These are phyloP conservation scores for Diacronema lutheri DNA, from an alignment of 78 protist genomes.

Conservation along the genomic window DNA sequence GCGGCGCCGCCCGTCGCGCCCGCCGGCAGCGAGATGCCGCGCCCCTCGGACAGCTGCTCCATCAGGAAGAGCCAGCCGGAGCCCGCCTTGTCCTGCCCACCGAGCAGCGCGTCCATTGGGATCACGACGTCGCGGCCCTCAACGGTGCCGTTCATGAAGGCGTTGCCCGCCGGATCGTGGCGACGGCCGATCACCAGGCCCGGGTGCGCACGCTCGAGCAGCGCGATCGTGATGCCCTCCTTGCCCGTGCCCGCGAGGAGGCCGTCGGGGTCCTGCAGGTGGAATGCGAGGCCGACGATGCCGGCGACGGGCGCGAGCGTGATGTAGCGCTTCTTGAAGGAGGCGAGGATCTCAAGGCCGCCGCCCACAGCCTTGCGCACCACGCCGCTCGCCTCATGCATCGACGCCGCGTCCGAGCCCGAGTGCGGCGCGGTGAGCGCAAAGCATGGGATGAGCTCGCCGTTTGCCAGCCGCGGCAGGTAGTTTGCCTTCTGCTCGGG, in stretches of 20 bases:
- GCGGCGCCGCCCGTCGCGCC: not conserved
- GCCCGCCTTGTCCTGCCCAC: slow-evolving; percentile 43
- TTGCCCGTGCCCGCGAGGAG: slow-evolving; percentile 3
- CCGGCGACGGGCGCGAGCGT: slow-evolving; percentile 56
- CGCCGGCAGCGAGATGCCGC: slow-evolving; percentile 49
- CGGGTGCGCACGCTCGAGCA: slow-evolving; percentile 26
- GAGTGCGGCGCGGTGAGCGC: slow-evolving; percentile 56
- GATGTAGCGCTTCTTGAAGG: slow-evolving; percentile 51
- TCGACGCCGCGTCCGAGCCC: slow-evolving; percentile 55
- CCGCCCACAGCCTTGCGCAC: slow-evolving; percentile 7
- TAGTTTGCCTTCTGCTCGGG: slow-evolving; percentile 38
- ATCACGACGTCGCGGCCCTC: not conserved
- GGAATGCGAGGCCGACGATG: slow-evolving; percentile 43
- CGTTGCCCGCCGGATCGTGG: slow-evolving; percentile 28
- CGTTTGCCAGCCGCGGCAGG: slow-evolving; percentile 48
- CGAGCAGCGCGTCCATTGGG: slow-evolving; percentile 43
- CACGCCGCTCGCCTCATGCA: slow-evolving; percentile 36
- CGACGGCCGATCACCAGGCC: slow-evolving; percentile 38
- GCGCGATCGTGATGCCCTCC: slow-evolving; percentile 56
- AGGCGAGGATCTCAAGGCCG: slow-evolving; percentile 9
- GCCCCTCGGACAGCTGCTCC: slow-evolving; percentile 48
- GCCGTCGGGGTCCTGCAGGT: not conserved
- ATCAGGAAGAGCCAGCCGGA: slow-evolving; percentile 54
- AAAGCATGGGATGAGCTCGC: slow-evolving; percentile 49
- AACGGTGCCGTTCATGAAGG: slow-evolving; percentile 59